Evolutionary conservation across 352 stramenopile species (phyloP), one percentile per base, ranked within the genome.

Genomic region (Blastocystis sp.): DNA sequence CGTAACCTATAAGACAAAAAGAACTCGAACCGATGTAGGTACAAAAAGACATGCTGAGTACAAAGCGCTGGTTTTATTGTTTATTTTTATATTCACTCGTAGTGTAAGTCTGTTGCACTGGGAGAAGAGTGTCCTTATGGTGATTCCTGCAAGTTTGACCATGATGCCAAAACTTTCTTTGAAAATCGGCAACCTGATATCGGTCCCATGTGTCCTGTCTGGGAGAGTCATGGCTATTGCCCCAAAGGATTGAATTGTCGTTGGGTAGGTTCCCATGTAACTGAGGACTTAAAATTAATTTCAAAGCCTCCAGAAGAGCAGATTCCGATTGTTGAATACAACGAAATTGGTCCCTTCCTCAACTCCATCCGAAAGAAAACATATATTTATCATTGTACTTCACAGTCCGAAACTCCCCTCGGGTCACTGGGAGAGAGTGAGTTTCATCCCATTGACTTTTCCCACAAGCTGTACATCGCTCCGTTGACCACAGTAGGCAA

Each of bases 401-500:
- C 43, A 24, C 20, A 59, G 4, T 26, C n/a, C 30, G 26, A 34
- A 11, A 55, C 11, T 3, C 69, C 69, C 9, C 8, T 81, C 24
- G 76, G 76, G 0, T 30, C 76, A 43, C 41, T 88, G 20, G 62
- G 54, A 6, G 76, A 88, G 18, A 26, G 11, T 0, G 76, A 88
- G 26, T n/a, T 75, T 4, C 50, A 39, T 26, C 93, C 95, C 0
- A 93, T 98, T 68, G 95, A 99, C 90, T 99, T 99, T 90, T 94
- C 96, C 64, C 94, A 95, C 87, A 99, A 99, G 91, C 97, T 99
- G 37, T 99, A 99, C 92, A 92, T 99, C 34, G 97, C 97, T 9
- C 97, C 97, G 8, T 93, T 99, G 18, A 99, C 97, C 39, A 99
- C 97, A 0, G 96, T 99, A 0, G 97, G 97, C n/a, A 99, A 99